Evolutionary conservation across 352 stramenopile species (phyloP), one percentile per base, ranked within the genome.

Genomic region (Globisporangium rhizosaccharum): DNA sequence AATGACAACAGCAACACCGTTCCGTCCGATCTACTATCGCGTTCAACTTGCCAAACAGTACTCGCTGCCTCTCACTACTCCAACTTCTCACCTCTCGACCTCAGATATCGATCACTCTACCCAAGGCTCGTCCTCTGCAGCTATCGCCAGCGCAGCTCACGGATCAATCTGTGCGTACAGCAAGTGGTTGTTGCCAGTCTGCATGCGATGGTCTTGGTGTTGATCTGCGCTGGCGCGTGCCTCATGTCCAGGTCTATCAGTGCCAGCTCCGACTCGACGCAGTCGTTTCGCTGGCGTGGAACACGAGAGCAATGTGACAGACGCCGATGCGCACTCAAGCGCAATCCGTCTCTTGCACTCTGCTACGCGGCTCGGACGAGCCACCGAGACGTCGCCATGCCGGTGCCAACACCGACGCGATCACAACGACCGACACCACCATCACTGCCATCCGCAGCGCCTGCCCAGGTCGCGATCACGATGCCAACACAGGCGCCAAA

Each of bases 271-370:
- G 41, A 46, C 41, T 46, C 15, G 41, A n/a, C 41, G 14, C 41
- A 46, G 41, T n/a, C 42, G 53, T 59, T 59, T 45, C 46, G 23
- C 42, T 46, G 56, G 56, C 23, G 56, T 61, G 46, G 3, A 46
- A 50, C 56, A 54, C 23, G 20, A 5, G n/a, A 51, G 17, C 26
- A 30, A 39, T 39, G 33, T 39, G 33, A 39, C 33, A 39, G 33
- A 39, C 10, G 6, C 8, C 14, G 11, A 46, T 46, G 15, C 15
- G 41, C 41, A 46, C 41, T 20, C 41, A 14, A 18, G 14, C 41
- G 15, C 41, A 46, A 46, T 46, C 41, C 18, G 14, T 46, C 41
- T 39, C 33, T 39, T 39, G 10, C 8, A 8, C 33, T 14, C 33
- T 39, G 33, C 33, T 10, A 46, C 41, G 41, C 41, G 17, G 4